Percentiles rank a stretch among this genome's conserved stretches.
phyloP scores from a whole-genome alignment of 2,329 filamentous ascomycete species.

The Aspergillus oerlinghausenensis region DNA sequence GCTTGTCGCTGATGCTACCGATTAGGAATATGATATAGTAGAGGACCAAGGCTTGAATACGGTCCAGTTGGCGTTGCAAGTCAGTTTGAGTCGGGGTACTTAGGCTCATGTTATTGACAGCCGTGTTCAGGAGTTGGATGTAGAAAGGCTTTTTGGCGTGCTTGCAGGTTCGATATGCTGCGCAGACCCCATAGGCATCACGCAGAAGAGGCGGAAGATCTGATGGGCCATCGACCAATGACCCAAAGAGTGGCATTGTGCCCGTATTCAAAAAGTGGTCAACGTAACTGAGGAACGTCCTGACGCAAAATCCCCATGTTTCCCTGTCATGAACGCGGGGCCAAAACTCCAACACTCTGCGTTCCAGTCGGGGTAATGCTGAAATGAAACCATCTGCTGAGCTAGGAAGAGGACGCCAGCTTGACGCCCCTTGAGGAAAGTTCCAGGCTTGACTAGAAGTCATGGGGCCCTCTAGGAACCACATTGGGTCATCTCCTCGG shows the following conservation, averaged over 20 bases:
- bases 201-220: background rate
- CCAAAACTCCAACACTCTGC: conserved; percentile 3
- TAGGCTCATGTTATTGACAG: background rate
- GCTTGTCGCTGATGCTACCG: background rate
- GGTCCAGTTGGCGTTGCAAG: background rate
- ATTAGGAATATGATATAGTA: background rate
- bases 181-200: conserved; percentile 2
- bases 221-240: background rate
- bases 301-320: conserved; percentile 2
- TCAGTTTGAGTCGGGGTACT: background rate
- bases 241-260: background rate
- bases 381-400: background rate
- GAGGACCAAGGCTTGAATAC: background rate
- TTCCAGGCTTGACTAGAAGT: background rate
- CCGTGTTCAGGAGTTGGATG: background rate
- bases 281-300: background rate
- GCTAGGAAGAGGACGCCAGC: background rate
- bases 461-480: background rate
- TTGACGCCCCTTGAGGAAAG: background rate
- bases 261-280: background rate
- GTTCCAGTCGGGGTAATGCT: background rate
- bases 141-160: background rate
- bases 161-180: background rate
- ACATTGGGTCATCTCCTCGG: background rate
- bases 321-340: conserved; percentile 1